Evolutionary conservation across 2,329 filamentous ascomycete species (phyloP), one percentile per base, ranked within the genome.

Genomic region (Pseudogymnoascus pannorum): DNA sequence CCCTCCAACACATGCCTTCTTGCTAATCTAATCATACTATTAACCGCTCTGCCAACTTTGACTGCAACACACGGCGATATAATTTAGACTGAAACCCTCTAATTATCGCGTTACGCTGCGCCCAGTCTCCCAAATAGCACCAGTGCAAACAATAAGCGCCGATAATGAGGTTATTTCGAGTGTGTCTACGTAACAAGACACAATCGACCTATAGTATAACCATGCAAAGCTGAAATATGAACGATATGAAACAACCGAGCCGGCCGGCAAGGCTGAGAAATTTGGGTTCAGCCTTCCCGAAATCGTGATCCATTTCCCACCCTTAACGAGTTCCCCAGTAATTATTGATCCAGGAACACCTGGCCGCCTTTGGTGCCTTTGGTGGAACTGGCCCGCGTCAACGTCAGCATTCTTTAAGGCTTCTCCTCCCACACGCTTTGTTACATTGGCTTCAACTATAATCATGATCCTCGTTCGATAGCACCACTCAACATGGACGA

Each of bases 401-500:
- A 54, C 48, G 38, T 18, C 26, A 63, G n/a, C 36, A 38, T 35
- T 62, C 22, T 9, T 58, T n/a, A 9, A 14, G 20, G 40, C 20
- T 61, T 61, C 31, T 22, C 12, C 59, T 35, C 31, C 29, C 31
- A 26, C 35, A 11, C 59, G 31, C 20, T 35, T 58, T 57, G 42
- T 26, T 42, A 51, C 11, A 3, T 14, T 16, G 14, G 31, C 18
- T 26, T 61, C 11, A 40, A 31, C 16, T 35, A 42, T 58, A 60
- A 31, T 24, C 40, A 60, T 61, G 57, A 58, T 38, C 16, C 8
- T 58, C 58, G 62, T 62, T 62, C 51, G 20, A 58, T 58, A 58
- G 33, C 8, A 36, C 57, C 36, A 38, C 62, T 63, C 68, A 66
- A 65, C 66, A 94, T 97, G 92, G 92, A 96, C 82, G 86, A 89